Conservation (phyloP, 1,284 basidiomycete species). For the Peniophora sp. region DNA sequence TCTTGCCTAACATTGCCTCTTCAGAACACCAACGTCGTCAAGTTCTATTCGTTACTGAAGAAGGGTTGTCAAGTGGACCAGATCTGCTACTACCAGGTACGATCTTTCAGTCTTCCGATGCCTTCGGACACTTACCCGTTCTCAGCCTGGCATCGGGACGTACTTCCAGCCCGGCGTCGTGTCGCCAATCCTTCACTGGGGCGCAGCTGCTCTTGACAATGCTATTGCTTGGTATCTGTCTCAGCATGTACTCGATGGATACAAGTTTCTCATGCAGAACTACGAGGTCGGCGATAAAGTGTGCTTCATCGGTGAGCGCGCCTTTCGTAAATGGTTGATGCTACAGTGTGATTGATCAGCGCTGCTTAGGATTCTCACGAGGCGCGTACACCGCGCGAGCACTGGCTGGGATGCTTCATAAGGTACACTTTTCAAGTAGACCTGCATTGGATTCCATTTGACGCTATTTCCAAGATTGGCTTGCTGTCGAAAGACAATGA, state of each 20-base stretch:
- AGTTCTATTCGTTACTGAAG: constrained; percentile 29
- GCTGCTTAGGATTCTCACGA: constrained; percentile 24
- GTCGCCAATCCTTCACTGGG: constrained; percentile 27
- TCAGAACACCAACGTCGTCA: constrained; percentile 33
- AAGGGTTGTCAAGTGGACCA: constrained; percentile 27
- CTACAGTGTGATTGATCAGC: not conserved
- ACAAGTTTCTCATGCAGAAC: constrained; percentile 60
- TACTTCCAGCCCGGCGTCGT: constrained; percentile 35
- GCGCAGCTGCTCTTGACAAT: constrained; percentile 35
- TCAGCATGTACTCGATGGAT: constrained; percentile 50
- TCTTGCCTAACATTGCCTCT: not conserved
- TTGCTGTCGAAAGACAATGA: constrained; percentile 41
- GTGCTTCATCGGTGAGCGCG: constrained; percentile 41
- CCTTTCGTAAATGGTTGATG: constrained; percentile 13
- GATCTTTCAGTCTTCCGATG: not conserved
- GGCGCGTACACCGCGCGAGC: constrained; percentile 44
- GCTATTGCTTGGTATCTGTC: constrained; percentile 44
- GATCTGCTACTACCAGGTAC: constrained; percentile 34
- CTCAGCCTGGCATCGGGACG: constrained; percentile 36
- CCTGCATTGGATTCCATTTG: not conserved
- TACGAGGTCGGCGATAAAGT: constrained; percentile 42
- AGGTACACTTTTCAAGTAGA: constrained; percentile 11
- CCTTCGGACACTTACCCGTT: constrained; percentile 1
- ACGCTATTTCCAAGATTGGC: constrained; percentile 29
- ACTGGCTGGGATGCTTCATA: constrained; percentile 36